These are phyloP conservation scores for Dothiorella sarmentorum DNA, from an alignment of 2,329 filamentous ascomycete genomes.

Conservation along the genomic window DNA sequence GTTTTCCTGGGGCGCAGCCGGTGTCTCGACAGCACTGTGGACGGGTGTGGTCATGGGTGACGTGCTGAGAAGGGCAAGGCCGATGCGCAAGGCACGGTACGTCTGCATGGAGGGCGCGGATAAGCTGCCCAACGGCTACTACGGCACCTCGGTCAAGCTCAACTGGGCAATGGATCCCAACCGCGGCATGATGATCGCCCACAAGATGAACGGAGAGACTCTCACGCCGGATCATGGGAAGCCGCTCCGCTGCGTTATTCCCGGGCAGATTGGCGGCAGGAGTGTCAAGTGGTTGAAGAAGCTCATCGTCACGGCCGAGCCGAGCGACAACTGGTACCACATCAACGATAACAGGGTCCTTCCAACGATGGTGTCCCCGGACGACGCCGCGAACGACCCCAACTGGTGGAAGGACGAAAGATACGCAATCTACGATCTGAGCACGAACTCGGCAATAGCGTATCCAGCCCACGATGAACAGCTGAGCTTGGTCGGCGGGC, in stretches of 20 bases:
- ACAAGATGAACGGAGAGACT: constrained; percentile 84
- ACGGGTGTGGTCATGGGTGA: constrained; percentile 77
- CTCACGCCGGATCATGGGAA: constrained; percentile 82
- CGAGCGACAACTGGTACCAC: constrained; percentile 93
- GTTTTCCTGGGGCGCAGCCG: constrained; percentile 89
- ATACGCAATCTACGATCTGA: constrained; percentile 91
- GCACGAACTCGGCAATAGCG: constrained; percentile 77
- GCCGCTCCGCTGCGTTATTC: constrained; percentile 77
- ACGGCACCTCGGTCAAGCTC: constrained; percentile 82
- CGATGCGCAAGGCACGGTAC: constrained; percentile 68
- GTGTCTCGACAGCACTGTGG: constrained; percentile 81
- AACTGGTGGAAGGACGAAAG: constrained; percentile 84
- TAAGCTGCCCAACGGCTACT: constrained; percentile 81
- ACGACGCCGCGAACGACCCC: constrained; percentile 69
- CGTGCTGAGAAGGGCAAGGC: constrained; percentile 65
- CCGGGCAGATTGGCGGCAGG: constrained; percentile 85
- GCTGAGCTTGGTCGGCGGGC: constrained; percentile 49
- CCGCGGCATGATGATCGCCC: constrained; percentile 78
- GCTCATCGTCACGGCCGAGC: constrained; percentile 71
- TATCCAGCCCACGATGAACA: constrained; percentile 76
- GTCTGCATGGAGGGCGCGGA: constrained; percentile 92
- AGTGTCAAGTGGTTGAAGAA: constrained; percentile 91
- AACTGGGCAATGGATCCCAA: constrained; percentile 85
- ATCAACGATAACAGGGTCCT: constrained; percentile 90
- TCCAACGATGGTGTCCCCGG: constrained; percentile 80